Evolutionary conservation across 139 green algal genomes (phyloP).

Genomic region (Tetraselmis striata): DNA sequence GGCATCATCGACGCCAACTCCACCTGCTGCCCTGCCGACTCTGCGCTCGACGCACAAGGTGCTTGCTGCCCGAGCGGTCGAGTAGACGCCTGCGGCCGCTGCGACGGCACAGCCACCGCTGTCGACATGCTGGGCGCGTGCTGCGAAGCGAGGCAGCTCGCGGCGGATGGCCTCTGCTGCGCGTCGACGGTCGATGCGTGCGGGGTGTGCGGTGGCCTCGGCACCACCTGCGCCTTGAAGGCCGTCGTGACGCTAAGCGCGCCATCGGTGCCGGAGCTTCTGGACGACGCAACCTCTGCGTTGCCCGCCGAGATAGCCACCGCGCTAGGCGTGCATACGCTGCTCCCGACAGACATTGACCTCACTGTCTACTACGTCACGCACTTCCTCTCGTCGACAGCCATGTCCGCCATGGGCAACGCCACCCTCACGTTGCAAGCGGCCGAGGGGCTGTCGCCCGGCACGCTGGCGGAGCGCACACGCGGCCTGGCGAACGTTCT

Average conservation of each 20-base stretch:
- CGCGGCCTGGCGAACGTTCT: no score
- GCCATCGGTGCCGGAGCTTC: neutral
- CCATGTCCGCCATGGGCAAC: no score
- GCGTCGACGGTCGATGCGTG: conserved; percentile 34
- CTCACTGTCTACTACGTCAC: no score
- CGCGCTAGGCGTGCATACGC: no score
- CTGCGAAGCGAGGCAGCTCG: conserved; percentile 20
- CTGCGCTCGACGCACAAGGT: conserved; percentile 26
- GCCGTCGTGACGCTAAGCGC: neutral
- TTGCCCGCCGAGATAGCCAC: neutral
- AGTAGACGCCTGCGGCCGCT: conserved; percentile 44
- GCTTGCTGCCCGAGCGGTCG: conserved; percentile 27
- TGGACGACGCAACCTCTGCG: neutral
- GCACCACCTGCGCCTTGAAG: conserved; percentile 25
- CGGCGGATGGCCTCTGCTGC: conserved; percentile 46
- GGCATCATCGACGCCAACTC: conserved; percentile 20
- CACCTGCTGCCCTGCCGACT: conserved; percentile 25
- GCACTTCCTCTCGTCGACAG: no score
- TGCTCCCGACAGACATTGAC: no score
- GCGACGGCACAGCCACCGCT: conserved; percentile 23
- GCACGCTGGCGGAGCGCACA: no score
- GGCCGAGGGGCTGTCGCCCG: no score
- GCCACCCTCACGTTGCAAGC: no score
- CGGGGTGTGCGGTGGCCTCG: conserved; percentile 43
- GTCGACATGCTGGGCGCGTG: conserved; percentile 17